Conservation (phyloP, 768 basidiomycete species). For the Suillus lakei region DNA sequence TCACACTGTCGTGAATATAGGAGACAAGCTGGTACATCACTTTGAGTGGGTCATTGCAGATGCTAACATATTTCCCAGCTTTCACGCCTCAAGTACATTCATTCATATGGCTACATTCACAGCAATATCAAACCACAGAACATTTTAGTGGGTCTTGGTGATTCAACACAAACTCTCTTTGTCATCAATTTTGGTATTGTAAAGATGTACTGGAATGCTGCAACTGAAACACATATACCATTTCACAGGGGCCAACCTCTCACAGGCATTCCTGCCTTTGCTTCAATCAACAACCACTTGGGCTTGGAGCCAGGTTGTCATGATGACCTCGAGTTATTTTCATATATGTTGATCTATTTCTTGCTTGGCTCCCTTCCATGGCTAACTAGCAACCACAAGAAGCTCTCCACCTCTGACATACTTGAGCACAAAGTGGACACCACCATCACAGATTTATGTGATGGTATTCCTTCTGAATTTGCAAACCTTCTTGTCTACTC, state of each 20-base stretch:
- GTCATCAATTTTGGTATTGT: background rate
- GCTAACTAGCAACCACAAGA: background rate
- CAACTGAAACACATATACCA: too few relatives aligned
- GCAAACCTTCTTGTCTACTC: constrained; percentile 4
- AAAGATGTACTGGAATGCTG: background rate
- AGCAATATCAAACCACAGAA: constrained; percentile 5
- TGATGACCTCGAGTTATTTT: background rate
- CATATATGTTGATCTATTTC: background rate
- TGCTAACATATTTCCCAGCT: too few relatives aligned
- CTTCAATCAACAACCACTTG: constrained; percentile 12
- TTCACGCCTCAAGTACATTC: background rate
- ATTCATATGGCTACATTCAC: constrained; percentile 2
- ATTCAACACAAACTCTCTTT: background rate
- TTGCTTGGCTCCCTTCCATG: background rate
- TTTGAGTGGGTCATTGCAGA: too few relatives aligned
- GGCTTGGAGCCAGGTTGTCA: constrained; percentile 2
- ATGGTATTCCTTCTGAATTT: constrained; percentile 1
- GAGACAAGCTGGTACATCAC: constrained; percentile 7
- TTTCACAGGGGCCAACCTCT: background rate
- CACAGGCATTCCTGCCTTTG: background rate
- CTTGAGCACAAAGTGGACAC: constrained; percentile 2
- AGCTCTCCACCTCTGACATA: background rate
- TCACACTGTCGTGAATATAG: constrained; percentile 1
- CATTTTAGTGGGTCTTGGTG: constrained; percentile 1
- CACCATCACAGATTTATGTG: background rate